Percentiles rank a stretch among this genome's conserved stretches.
These are phyloP conservation scores for Penicillium soppii DNA, from an alignment of 495 filamentous ascomycete species.

Conservation along the genomic window DNA sequence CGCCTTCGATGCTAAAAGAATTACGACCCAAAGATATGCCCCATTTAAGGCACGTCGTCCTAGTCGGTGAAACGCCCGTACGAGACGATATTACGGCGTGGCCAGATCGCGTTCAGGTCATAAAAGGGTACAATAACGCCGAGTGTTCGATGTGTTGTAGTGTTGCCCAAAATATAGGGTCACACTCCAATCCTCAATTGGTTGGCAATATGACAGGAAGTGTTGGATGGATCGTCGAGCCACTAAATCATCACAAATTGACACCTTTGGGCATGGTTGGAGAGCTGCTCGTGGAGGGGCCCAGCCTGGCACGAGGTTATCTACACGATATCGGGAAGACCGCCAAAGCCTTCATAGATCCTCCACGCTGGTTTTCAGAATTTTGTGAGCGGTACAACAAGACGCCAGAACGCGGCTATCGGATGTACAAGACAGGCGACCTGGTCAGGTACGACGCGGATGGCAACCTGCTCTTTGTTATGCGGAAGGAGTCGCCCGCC, in stretches of 20 bases:
- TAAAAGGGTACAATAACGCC: neutral
- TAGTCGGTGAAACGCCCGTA: neutral
- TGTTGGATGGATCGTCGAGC: neutral
- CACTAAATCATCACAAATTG: neutral
- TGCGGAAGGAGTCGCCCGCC: conserved; percentile 29
- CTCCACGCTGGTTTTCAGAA: neutral
- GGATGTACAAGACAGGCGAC: conserved; percentile 51
- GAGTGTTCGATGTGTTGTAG: neutral
- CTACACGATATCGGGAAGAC: neutral
- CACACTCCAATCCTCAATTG: neutral
- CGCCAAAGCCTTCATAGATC: neutral
- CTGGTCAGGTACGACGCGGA: conserved; percentile 37
- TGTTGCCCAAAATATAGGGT: neutral
- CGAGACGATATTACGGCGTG: neutral
- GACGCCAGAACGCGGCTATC: neutral
- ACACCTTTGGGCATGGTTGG: neutral
- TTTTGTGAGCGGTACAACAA: neutral
- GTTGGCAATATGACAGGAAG: neutral
- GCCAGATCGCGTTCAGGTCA: neutral
- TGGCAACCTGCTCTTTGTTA: conserved; percentile 38
- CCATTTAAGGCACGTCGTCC: too few relatives aligned
- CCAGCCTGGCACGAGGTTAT: neutral
- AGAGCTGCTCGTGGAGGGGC: neutral
- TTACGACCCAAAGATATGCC: too few relatives aligned
- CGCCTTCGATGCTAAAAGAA: conserved; percentile 44